These are phyloP conservation scores for Xenoacremonium recifei DNA, from an alignment of 2,329 filamentous ascomycete species.

Conservation along the genomic window DNA sequence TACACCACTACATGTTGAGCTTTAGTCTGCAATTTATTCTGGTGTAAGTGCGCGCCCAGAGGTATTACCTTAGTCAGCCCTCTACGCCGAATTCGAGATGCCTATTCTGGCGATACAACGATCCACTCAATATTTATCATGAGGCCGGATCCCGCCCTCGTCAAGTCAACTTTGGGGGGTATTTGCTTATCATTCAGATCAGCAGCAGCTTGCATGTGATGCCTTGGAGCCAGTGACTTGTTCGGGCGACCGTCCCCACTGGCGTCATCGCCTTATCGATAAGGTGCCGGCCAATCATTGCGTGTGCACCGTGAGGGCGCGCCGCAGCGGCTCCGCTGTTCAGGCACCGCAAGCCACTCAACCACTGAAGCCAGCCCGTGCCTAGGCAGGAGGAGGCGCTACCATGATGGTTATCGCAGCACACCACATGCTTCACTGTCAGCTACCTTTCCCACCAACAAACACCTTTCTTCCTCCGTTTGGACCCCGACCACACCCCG, in stretches of 20 bases:
- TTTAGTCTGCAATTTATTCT: too few relatives aligned
- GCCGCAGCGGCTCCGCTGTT: slow-evolving; percentile 4
- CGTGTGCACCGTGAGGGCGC: background rate
- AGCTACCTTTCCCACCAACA: too few relatives aligned
- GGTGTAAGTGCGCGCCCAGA: too few relatives aligned
- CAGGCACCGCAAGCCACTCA: slow-evolving; percentile 4
- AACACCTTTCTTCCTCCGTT: background rate
- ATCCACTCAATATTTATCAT: too few relatives aligned
- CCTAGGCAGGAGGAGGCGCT: background rate
- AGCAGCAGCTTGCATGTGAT: background rate
- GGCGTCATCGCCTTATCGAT: slow-evolving; percentile 3
- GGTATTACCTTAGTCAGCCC: too few relatives aligned
- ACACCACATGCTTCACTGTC: too few relatives aligned
- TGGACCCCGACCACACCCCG: background rate
- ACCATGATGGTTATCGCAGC: background rate
- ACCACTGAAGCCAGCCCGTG: background rate
- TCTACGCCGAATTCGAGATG: too few relatives aligned
- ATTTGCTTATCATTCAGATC: background rate
- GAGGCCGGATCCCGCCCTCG: too few relatives aligned
- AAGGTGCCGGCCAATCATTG: slow-evolving; percentile 11
- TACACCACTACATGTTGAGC: too few relatives aligned
- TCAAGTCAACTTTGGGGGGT: too few relatives aligned
- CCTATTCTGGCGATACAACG: too few relatives aligned
- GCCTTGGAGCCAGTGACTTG: background rate
- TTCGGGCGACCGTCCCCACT: background rate